Conservation (phyloP, 495 filamentous ascomycete species). For the Chaetomium tenue region DNA sequence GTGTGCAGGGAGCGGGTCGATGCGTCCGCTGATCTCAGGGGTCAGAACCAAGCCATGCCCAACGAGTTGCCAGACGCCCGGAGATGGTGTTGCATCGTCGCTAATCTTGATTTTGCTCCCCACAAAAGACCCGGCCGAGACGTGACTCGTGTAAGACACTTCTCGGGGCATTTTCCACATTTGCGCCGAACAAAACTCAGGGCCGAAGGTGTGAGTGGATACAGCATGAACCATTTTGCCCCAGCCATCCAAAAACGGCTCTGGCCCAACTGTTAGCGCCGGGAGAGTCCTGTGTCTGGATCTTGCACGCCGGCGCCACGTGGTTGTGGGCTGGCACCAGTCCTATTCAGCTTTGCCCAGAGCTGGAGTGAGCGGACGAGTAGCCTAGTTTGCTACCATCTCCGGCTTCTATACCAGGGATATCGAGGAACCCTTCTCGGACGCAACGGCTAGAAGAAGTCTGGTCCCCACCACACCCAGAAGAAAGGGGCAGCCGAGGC, state of each 20-base stretch:
- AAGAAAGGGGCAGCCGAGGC: background rate
- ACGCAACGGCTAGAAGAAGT: background rate
- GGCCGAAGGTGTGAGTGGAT: too few relatives aligned
- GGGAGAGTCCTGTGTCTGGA: too few relatives aligned
- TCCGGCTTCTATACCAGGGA: background rate
- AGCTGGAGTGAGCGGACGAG: background rate
- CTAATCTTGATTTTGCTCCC: background rate
- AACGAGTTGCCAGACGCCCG: background rate
- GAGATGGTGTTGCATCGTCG: background rate
- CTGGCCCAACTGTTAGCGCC: too few relatives aligned
- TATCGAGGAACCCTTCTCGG: background rate
- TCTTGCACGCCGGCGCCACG: background rate
- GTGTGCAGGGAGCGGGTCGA: too few relatives aligned
- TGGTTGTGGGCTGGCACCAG: background rate
- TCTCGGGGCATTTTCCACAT: background rate
- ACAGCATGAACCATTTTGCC: too few relatives aligned
- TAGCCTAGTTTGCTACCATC: background rate
- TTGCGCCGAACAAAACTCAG: too few relatives aligned
- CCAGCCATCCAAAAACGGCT: too few relatives aligned
- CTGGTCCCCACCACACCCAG: background rate
- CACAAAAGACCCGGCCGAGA: background rate
- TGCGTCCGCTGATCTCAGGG: too few relatives aligned
- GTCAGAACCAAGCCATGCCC: too few relatives aligned
- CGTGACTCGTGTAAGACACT: background rate
- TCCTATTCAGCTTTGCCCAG: background rate